These are phyloP conservation scores for Amylocystis lapponica DNA, from an alignment of 768 basidiomycete species.

Conservation along the genomic window DNA sequence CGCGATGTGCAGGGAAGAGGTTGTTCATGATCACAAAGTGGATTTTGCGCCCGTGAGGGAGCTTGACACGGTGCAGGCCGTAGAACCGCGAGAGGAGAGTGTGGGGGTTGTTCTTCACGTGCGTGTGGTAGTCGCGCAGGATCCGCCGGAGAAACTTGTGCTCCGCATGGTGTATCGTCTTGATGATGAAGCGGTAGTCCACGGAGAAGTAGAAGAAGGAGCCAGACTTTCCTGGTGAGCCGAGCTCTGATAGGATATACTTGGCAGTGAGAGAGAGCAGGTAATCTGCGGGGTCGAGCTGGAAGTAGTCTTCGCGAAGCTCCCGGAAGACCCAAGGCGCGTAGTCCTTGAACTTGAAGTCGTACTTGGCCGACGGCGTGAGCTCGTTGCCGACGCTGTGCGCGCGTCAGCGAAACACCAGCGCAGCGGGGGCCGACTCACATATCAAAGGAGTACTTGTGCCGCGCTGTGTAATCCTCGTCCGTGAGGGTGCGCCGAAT, in stretches of 20 bases:
- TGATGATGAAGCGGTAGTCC: slow-evolving; percentile 99
- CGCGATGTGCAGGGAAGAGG: slow-evolving; percentile 94
- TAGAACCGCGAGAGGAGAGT: slow-evolving; percentile 93
- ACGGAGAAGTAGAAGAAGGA: slow-evolving; percentile 99
- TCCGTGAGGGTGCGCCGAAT: slow-evolving; percentile 77
- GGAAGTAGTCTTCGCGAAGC: slow-evolving; percentile 89
- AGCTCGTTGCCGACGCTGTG: slow-evolving; percentile 91
- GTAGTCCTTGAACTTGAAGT: slow-evolving; percentile 99
- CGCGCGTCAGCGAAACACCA: slow-evolving; percentile 1
- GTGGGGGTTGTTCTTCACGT: slow-evolving; percentile 88
- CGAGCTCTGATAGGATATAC: slow-evolving; percentile 96
- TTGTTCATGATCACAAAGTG: slow-evolving; percentile 99
- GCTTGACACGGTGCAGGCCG: slow-evolving; percentile 94
- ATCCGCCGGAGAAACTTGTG: slow-evolving; percentile 90
- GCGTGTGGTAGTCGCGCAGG: slow-evolving; percentile 76
- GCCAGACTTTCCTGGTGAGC: slow-evolving; percentile 96
- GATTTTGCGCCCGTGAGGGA: slow-evolving; percentile 90
- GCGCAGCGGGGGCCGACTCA: slow-evolving; percentile 34
- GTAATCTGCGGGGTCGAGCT: slow-evolving; percentile 96
- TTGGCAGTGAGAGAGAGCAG: slow-evolving; percentile 93
- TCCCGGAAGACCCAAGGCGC: slow-evolving; percentile 98
- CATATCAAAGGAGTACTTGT: slow-evolving; percentile 98
- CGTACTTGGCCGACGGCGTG: slow-evolving; percentile 95
- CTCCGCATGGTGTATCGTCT: slow-evolving; percentile 92
- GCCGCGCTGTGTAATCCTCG: slow-evolving; percentile 82